These are phyloP conservation scores for Chlamydomonas incerta DNA, from an alignment of 139 green algal genomes.

Conservation along the genomic window DNA sequence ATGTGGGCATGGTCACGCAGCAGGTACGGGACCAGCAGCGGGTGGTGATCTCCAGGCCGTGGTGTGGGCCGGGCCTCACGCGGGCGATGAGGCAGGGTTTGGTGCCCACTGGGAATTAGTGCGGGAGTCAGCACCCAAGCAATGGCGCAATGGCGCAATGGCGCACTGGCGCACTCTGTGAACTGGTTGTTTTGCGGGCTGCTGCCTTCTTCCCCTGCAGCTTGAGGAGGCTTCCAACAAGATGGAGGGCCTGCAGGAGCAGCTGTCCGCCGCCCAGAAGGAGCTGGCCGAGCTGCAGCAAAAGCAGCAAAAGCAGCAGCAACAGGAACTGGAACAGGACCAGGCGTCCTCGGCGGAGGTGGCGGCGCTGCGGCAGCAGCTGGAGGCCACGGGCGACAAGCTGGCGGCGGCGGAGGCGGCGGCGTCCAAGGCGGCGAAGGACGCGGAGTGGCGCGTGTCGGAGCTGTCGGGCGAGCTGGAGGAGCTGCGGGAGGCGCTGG, in stretches of 20 bases:
- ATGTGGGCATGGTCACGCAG: constrained; percentile 12
- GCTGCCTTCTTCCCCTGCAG: not conserved
- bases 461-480: constrained; percentile 14
- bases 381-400: too few species aligned
- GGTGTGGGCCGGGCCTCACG: too few species aligned
- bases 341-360: too few species aligned
- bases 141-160: too few species aligned
- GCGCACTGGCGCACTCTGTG: too few species aligned
- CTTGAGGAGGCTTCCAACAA: constrained; percentile 4
- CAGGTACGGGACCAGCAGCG: not conserved
- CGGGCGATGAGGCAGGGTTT: too few species aligned
- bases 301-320: too few species aligned
- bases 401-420: not conserved
- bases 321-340: too few species aligned
- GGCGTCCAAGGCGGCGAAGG: not conserved
- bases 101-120: too few species aligned
- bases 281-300: not conserved
- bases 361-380: not conserved
- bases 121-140: too few species aligned
- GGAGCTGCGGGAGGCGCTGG: not conserved
- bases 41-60: too few species aligned
- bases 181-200: too few species aligned
- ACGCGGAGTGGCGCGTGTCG: not conserved
- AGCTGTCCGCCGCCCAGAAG: not conserved
- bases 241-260: constrained; percentile 11